Evolutionary conservation across 2,329 filamentous ascomycete species (phyloP).

Genomic region (Myriosclerotinia duriaeana): DNA sequence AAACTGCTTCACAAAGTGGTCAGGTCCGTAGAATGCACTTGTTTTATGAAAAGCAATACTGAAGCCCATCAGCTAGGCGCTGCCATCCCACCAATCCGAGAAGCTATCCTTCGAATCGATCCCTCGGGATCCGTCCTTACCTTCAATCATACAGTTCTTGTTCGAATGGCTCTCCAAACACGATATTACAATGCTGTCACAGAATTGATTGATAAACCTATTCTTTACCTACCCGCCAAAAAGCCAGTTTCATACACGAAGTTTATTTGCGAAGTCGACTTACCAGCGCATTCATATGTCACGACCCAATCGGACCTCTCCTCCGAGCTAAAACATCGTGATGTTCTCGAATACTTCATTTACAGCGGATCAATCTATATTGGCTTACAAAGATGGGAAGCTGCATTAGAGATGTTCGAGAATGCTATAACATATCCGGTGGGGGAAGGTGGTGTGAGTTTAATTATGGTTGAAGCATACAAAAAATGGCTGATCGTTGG

Average conservation of each 20-base stretch:
- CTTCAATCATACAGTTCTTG: constrained; percentile 58
- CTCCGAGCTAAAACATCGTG: constrained; percentile 49
- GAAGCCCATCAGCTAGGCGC: constrained; percentile 31
- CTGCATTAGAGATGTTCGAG: constrained; percentile 61
- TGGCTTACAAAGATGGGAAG: constrained; percentile 58
- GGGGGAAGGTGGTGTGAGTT: constrained; percentile 62
- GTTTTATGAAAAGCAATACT: constrained; percentile 14
- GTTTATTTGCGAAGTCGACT: constrained; percentile 48
- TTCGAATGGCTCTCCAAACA: constrained; percentile 56
- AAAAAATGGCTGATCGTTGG: constrained; percentile 85
- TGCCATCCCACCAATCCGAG: constrained; percentile 35
- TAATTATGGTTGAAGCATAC: constrained; percentile 83
- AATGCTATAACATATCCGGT: constrained; percentile 67
- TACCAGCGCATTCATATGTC: constrained; percentile 58
- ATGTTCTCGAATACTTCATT: constrained; percentile 67
- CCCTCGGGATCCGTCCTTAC: constrained; percentile 66
- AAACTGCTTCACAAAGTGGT: constrained; percentile 29
- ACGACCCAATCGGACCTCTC: constrained; percentile 59
- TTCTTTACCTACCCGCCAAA: constrained; percentile 63
- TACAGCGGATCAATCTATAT: constrained; percentile 65
- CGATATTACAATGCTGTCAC: constrained; percentile 55
- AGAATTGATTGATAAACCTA: constrained; percentile 61
- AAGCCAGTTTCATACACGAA: constrained; percentile 39
- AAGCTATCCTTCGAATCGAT: constrained; percentile 64
- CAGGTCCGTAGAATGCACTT: constrained; percentile 30